A percentile compares a stretch with the other conserved stretches of the same genome.
These are phyloP conservation scores for carrot (Daucus carota) DNA, from an alignment of 129 eudicot species.

Conservation along the genomic window DNA sequence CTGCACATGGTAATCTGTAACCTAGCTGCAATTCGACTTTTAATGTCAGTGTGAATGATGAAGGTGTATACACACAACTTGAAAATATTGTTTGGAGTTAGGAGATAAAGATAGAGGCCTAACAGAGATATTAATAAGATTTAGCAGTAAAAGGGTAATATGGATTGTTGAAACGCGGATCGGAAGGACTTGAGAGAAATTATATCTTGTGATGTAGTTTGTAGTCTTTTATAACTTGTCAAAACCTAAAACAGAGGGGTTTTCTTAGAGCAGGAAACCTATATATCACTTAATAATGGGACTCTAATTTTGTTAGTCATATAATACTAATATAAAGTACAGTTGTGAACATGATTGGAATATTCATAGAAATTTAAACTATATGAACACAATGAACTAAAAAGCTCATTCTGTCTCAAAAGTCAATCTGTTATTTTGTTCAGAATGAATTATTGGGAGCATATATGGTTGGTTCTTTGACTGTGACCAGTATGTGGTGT, in stretches of 20 bases:
- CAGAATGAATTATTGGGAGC: background rate
- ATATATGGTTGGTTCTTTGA: background rate
- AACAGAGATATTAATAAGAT: background rate
- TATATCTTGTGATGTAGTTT: too few species aligned
- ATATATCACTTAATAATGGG: too few species aligned
- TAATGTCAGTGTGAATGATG: background rate
- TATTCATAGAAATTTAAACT: background rate
- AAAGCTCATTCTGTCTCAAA: background rate
- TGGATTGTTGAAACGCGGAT: background rate
- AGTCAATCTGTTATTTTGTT: background rate
- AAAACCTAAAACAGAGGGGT: background rate
- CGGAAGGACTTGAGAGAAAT: background rate
- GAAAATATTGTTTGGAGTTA: background rate
- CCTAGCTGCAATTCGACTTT: background rate
- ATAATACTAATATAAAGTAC: background rate
- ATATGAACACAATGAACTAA: background rate
- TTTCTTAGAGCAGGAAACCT: background rate
- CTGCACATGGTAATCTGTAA: background rate
- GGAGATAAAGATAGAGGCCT: background rate
- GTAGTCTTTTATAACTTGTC: too few species aligned
- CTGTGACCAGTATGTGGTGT: background rate
- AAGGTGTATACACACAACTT: background rate
- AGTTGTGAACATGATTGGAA: background rate
- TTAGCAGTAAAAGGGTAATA: background rate
- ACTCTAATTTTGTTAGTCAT: background rate